Evolutionary conservation across 257 asterid species (phyloP).

Genomic region (Solanum stenotomum): DNA sequence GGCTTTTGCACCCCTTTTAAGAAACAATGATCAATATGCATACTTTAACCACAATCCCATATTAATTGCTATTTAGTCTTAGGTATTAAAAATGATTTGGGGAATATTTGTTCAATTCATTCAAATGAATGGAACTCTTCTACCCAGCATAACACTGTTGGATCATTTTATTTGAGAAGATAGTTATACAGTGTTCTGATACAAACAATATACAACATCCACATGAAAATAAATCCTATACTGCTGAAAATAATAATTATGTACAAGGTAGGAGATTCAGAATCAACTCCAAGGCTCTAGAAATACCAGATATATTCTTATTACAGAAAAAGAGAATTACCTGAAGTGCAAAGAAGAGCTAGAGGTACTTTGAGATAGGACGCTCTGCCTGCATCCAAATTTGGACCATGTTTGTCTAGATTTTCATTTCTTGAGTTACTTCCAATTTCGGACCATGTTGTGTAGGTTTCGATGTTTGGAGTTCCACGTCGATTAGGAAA

Average conservation of each 20-base stretch:
- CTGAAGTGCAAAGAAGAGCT: neutral
- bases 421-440: conserved; percentile 16
- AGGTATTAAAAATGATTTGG: neutral
- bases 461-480: conserved; percentile 15
- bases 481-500: conserved; percentile 38
- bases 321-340: neutral
- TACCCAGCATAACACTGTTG: neutral
- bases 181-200: neutral
- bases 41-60: neutral
- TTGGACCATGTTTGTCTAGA: conserved; percentile 7
- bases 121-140: neutral
- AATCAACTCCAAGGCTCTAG: neutral
- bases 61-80: neutral
- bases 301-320: neutral
- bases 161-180: neutral
- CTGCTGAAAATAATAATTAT: neutral
- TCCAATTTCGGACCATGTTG: neutral
- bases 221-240: neutral
- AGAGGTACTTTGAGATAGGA: neutral
- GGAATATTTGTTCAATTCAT: neutral
- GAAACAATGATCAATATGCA: neutral
- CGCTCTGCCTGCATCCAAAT: neutral
- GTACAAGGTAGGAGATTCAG: neutral
- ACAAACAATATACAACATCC: neutral
- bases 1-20: neutral